Evolutionary conservation across 352 stramenopile species (phyloP), one percentile per base, ranked within the genome.

Genomic region (Phytophthora hibernalis): DNA sequence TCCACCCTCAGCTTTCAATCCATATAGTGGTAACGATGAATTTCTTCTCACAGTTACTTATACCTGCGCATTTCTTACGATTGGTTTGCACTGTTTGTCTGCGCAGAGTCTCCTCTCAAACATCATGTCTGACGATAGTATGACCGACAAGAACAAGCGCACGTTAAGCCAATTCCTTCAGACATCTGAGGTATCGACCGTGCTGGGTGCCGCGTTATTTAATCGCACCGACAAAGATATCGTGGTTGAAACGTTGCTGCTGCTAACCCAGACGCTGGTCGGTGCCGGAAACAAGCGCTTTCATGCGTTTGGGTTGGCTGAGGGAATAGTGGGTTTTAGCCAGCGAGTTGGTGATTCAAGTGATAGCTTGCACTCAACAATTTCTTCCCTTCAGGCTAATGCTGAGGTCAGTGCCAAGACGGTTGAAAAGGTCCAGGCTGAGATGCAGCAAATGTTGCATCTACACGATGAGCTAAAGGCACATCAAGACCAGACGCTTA

Each of bases 161-260:
- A 86, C 83, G 1, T 53, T 93, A 24, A 83, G 66, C 26, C 85
- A 92, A 61, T 92, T 92, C 52, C 68, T 95, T 2, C 82, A 90
- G 35, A 90, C 82, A 1, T 76, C 85, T 12, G 87, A 93, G 53
- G 85, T 95, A 0, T 76, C 82, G 7, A 58, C 75, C 13, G 77
- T 95, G 8, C 55, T 93, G 13, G 73, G 76, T 3, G 71, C 83
- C 13, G 87, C 82, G 16, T 58, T 95, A 13, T 90, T 89, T 51
- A 89, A 76, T 60, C 69, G 72, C 35, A 76, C 59, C 20, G 74
- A 91, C 53, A 95, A 93, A 71, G 72, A 89, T 9, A 56, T 90
- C 26, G 80, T 92, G 1, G 74, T 88, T 0, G 81, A 93, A 22
- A 80, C 84, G 3, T 58, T 95, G 10, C 35, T 91, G 6, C 45